Conservation (phyloP, 306 rosid species). For the Quercus suber region DNA sequence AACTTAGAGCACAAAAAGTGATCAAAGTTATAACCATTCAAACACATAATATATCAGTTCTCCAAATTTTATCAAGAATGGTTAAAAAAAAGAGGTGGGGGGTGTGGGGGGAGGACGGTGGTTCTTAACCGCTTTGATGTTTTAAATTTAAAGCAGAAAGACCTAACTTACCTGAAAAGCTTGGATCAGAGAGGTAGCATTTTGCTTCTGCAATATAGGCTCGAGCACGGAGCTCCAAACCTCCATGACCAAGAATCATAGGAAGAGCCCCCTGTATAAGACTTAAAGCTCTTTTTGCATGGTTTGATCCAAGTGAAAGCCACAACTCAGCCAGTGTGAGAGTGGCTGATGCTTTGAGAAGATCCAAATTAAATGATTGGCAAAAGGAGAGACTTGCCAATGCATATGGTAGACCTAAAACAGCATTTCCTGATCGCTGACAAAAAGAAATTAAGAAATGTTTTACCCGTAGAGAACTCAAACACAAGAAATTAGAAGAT, state of each 20-base stretch:
- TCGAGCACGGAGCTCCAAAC: constrained; percentile 91
- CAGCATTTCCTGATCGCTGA: constrained; percentile 96
- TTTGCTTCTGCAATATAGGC: constrained; percentile 85
- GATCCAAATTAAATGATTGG: constrained; percentile 93
- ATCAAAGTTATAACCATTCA: not conserved
- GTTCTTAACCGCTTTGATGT: not conserved
- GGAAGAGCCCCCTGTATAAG: constrained; percentile 89
- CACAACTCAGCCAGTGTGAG: constrained; percentile 87
- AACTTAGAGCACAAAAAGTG: not conserved
- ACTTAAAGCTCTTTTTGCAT: constrained; percentile 81
- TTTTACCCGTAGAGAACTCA: not conserved
- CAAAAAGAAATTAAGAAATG: constrained; percentile 9
- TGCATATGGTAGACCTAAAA: constrained; percentile 87
- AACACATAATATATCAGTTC: not conserved
- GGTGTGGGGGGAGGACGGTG: too few relatives aligned
- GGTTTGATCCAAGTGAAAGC: constrained; percentile 90
- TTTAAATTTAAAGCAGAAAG: not conserved
- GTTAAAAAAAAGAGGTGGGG: not conserved
- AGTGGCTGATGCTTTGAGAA: constrained; percentile 92
- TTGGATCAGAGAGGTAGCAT: constrained; percentile 78
- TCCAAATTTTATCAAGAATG: too few relatives aligned
- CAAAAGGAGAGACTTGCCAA: constrained; percentile 95
- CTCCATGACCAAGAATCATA: constrained; percentile 97
- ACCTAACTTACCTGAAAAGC: constrained; percentile 57
- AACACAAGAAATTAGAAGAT: not conserved